Conservation (phyloP, 139 green algal species). For the Chlorella ohadii region DNA sequence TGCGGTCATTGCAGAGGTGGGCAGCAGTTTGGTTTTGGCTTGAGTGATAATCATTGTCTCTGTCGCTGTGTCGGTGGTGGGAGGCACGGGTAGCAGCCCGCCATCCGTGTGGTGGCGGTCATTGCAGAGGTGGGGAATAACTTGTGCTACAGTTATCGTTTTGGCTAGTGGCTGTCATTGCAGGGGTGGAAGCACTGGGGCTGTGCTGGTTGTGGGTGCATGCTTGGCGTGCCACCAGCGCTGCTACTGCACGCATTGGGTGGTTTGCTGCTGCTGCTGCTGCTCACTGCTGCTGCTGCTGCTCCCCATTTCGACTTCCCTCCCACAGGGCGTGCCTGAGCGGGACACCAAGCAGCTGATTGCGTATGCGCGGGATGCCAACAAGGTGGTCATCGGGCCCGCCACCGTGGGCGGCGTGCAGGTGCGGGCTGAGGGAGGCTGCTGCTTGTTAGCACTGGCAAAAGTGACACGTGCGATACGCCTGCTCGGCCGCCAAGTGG, state of each 20-base stretch:
- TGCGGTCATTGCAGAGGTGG: conserved; percentile 91
- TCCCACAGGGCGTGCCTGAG: conserved; percentile 83
- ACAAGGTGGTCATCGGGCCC: conserved; percentile 93
- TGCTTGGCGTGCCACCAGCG: background rate
- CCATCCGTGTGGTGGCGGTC: background rate
- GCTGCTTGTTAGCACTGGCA: too few relatives aligned
- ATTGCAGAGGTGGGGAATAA: too few relatives aligned
- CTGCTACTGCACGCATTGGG: background rate
- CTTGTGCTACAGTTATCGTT: too few relatives aligned
- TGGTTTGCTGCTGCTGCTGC: background rate
- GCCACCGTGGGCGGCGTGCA: conserved; percentile 93
- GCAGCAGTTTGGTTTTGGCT: too few relatives aligned
- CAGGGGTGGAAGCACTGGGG: too few relatives aligned
- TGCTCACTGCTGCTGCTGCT: background rate
- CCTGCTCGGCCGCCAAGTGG: too few relatives aligned
- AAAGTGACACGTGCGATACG: too few relatives aligned
- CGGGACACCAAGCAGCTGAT: conserved; percentile 85
- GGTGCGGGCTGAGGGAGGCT: conserved; percentile 43
- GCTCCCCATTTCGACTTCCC: background rate
- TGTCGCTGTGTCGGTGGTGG: too few relatives aligned
- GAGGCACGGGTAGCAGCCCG: too few relatives aligned
- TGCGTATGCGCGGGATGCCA: conserved; percentile 22
- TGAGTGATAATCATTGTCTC: too few relatives aligned
- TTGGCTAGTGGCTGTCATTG: too few relatives aligned
- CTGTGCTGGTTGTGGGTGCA: too few relatives aligned